Evolutionary conservation across 73 alveolate genomes (phyloP).

Genomic region (Uronychia binucleata): DNA sequence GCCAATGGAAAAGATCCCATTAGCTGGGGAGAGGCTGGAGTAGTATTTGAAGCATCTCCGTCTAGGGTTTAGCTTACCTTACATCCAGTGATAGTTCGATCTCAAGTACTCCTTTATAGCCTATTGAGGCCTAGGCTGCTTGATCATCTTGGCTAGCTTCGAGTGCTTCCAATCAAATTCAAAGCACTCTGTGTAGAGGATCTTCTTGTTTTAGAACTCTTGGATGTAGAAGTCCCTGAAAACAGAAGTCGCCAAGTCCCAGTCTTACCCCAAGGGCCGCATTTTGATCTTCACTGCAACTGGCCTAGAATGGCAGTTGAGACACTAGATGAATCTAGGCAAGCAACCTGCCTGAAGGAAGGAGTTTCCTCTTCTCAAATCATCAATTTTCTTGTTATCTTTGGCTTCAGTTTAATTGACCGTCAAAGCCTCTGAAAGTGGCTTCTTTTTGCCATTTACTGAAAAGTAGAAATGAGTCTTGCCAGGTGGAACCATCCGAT

Average conservation of each 20-base stretch:
- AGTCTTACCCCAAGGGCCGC: constrained; percentile 20
- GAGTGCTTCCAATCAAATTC: constrained; percentile 75
- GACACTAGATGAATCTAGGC: background rate
- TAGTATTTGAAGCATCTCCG: background rate
- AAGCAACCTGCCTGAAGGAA: too few species aligned
- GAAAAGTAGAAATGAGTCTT: constrained; percentile 44
- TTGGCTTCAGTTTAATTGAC: background rate
- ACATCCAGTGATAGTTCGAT: constrained; percentile 23
- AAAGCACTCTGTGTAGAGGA: constrained; percentile 72
- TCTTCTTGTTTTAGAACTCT: constrained; percentile 56
- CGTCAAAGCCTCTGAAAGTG: background rate
- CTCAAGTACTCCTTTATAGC: constrained; percentile 13
- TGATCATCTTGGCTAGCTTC: constrained; percentile 38
- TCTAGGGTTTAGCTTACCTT: background rate
- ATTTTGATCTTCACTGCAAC: constrained; percentile 6
- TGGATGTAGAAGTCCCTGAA: constrained; percentile 58
- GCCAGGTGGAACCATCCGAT: constrained; percentile 70
- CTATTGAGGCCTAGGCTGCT: constrained; percentile 7
- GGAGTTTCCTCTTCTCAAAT: too few species aligned
- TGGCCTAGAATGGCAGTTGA: constrained; percentile 20
- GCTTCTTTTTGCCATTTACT: constrained; percentile 8
- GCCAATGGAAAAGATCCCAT: constrained; percentile 34
- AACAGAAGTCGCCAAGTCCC: constrained; percentile 63
- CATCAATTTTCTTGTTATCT: background rate
- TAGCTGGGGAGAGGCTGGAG: background rate